phyloP scores from a whole-genome alignment of 257 asterid genomes.

The Sherardia arvensis region DNA sequence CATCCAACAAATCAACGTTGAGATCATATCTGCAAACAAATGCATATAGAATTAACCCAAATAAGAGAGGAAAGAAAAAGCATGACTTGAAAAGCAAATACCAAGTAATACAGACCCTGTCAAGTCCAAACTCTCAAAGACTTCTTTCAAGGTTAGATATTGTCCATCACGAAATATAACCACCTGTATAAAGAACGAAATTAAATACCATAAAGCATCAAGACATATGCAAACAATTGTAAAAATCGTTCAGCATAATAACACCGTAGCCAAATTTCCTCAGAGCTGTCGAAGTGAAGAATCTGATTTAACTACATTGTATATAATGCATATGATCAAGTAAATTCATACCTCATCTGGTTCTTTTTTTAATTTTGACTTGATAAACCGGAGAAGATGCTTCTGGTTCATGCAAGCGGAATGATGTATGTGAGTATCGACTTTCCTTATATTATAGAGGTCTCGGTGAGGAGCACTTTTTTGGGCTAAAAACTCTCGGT shows the following conservation, averaged over 20 bases:
- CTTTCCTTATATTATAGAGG: conserved; percentile 86
- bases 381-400: conserved; percentile 86
- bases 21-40: conserved; percentile 67
- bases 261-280: not conserved
- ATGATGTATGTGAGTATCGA: conserved; percentile 89
- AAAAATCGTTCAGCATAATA: not conserved
- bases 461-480: conserved; percentile 96
- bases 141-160: conserved; percentile 88
- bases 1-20: conserved; percentile 82
- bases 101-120: conserved; percentile 56
- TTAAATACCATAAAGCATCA: conserved; percentile 1
- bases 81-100: not conserved
- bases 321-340: not conserved
- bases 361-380: conserved; percentile 75
- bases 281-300: conserved; percentile 1
- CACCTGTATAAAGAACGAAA: conserved; percentile 39
- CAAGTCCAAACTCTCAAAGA: conserved; percentile 88
- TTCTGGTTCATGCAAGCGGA: conserved; percentile 98
- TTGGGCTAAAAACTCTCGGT: conserved; percentile 81
- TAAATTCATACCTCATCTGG: conserved; percentile 77
- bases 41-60: not conserved
- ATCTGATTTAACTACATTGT: not conserved
- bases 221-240: not conserved
- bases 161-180: conserved; percentile 90
- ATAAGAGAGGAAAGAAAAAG: not conserved